Base-by-base conservation (phyloP, 169 alveolate genomes). In the Fabrea salina region DNA sequence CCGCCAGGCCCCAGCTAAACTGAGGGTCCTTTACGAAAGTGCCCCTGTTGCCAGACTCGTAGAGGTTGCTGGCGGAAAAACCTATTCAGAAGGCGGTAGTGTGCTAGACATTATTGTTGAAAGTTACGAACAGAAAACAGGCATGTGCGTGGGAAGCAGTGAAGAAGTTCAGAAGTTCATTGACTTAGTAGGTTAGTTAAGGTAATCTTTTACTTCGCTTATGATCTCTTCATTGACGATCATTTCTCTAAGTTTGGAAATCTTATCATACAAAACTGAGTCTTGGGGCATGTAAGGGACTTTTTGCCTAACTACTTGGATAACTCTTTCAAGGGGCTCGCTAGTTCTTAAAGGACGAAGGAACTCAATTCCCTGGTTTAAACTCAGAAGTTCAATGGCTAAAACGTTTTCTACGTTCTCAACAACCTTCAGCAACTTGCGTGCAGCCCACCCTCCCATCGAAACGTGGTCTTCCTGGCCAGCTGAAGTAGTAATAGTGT, bases 381-480 rank as follows among this genome's bases (percentile, higher is more conserved):
- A 85, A 32, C 82, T 80, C 85, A 88, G 59, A n/a, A 88, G 56
- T 77, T 88, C 93, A 5, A 88, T 84, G 19, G 90, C 89, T 33
- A 88, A 35, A 35, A 83, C 66, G n/a, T 76, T 43, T 58, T 56
- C 84, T 22, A 83, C 83, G 80, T 86, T 82, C 32, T 75, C 51
- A 51, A 64, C 53, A 68, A 86, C 59, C 5, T 27, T 40, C 4
- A 82, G n/a, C 1, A 81, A 83, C 56, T 88, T 84, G 74, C 90
- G 80, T 25, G 93, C 89, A 41, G 86, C 75, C 71, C 57, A 76
- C 0, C 88, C 86, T 32, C 91, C 93, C 93, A 88, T 88, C 2
- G 90, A 82, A 0, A 88, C 93, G 75, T 88, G 93, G 64, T 88
- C 93, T 80, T 88, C 93, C 61, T 85, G 78, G 22, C 80, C 89